Conservation (phyloP, 768 basidiomycete genomes). For the Sarcodon sp. region DNA sequence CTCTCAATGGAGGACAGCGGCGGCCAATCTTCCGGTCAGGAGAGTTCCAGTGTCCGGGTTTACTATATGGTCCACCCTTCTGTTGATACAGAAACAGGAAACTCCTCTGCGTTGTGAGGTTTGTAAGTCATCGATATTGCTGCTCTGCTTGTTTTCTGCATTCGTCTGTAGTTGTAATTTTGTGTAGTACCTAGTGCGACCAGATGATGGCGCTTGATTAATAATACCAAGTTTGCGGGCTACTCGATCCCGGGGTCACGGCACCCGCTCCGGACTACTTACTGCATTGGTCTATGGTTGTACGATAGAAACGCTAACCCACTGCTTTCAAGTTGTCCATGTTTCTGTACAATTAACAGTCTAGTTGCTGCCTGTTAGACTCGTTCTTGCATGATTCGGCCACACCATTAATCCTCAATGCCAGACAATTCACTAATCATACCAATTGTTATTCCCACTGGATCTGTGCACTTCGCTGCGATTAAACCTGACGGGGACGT, state of each 20-base stretch:
- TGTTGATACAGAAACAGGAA: conserved; percentile 51
- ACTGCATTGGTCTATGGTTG: no score
- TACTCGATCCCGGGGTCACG: no score
- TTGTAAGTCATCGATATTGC: no score
- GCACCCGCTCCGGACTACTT: no score
- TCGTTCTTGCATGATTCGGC: not conserved
- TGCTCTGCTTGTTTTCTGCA: no score
- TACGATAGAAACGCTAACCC: not conserved
- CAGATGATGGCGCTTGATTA: no score
- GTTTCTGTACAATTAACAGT: not conserved
- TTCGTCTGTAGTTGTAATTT: no score
- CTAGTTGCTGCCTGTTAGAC: not conserved
- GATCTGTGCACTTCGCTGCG: conserved; percentile 50
- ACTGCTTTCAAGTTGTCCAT: conserved; percentile 4
- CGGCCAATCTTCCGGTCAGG: conserved; percentile 28
- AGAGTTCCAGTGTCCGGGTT: conserved; percentile 49
- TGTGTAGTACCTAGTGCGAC: no score
- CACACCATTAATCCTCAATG: conserved; percentile 17
- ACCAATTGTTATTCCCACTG: conserved; percentile 45
- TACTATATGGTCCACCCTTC: conserved; percentile 88
- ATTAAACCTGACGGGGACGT: conserved; percentile 38
- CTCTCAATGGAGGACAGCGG: conserved; percentile 50
- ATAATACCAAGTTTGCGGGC: no score
- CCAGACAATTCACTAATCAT: conserved; percentile 33
- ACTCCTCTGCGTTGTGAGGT: no score